Conservation (phyloP, 1,284 basidiomycete species). For the Heterobasidion occidentale region DNA sequence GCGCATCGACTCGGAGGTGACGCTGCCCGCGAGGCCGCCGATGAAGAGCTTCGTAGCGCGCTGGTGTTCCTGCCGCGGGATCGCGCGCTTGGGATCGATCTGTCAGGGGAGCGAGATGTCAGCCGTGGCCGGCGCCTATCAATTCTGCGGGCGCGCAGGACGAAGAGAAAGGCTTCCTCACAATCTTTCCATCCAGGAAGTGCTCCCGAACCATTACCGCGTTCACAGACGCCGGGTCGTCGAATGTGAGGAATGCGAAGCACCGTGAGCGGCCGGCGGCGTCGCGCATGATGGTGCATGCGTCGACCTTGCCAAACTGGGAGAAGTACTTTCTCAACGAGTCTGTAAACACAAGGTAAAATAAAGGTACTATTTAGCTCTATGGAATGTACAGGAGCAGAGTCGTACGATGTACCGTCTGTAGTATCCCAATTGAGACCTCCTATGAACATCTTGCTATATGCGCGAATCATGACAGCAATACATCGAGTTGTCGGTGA, state of each 20-base stretch:
- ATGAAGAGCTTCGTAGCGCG: slow-evolving; percentile 93
- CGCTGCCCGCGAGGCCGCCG: slow-evolving; percentile 85
- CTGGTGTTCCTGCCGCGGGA: slow-evolving; percentile 92
- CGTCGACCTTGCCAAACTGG: slow-evolving; percentile 87
- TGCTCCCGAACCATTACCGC: slow-evolving; percentile 87
- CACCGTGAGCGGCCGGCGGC: slow-evolving; percentile 84
- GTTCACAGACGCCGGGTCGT: slow-evolving; percentile 80
- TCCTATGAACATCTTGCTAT: slow-evolving; percentile 97
- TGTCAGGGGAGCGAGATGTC: slow-evolving; percentile 24
- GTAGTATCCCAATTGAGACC: slow-evolving; percentile 97
- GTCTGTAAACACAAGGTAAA: slow-evolving; percentile 36
- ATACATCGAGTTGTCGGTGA: slow-evolving; percentile 9
- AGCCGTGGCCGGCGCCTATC: neutral
- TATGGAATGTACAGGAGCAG: slow-evolving; percentile 25
- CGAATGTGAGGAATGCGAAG: slow-evolving; percentile 92
- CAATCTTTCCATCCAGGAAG: slow-evolving; percentile 89
- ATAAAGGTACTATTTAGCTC: slow-evolving; percentile 25
- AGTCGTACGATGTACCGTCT: slow-evolving; percentile 61
- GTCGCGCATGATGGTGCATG: slow-evolving; percentile 95
- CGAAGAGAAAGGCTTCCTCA: slow-evolving; percentile 20
- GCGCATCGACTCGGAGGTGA: slow-evolving; percentile 91
- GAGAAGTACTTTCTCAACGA: slow-evolving; percentile 79
- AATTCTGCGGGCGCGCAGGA: neutral
- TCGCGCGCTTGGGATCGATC: slow-evolving; percentile 99
- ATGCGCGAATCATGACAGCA: neutral